A percentile compares a stretch with the other conserved stretches of the same genome.
Evolutionary conservation across 352 stramenopile species (phyloP).

Genomic region (Phytophthora aleatoria): DNA sequence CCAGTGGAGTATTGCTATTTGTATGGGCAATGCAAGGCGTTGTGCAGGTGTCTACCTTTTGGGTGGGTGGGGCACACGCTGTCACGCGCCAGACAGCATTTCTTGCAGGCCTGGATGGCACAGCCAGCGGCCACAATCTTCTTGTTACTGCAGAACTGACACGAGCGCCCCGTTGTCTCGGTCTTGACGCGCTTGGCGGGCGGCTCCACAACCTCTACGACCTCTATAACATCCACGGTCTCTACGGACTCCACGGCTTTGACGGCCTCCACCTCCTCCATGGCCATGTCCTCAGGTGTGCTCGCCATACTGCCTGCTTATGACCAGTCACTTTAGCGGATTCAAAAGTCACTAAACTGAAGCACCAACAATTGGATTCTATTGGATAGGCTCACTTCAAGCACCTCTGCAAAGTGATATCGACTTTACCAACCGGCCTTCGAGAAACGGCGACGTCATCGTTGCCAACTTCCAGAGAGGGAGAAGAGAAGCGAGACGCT

Average conservation of each 20-base stretch:
- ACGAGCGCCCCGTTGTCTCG: constrained; percentile 26
- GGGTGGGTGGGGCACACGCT: constrained; percentile 46
- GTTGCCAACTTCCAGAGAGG: constrained; percentile 7
- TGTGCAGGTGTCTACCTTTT: constrained; percentile 23
- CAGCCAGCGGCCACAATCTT: constrained; percentile 51
- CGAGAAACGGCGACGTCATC: constrained; percentile 8
- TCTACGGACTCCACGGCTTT: neutral
- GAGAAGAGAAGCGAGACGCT: constrained; percentile 14
- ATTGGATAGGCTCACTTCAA: neutral
- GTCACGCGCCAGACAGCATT: constrained; percentile 61
- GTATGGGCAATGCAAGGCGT: constrained; percentile 1
- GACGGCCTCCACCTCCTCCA: constrained; percentile 2
- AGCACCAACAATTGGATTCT: neutral
- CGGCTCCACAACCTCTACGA: neutral
- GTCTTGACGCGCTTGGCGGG: constrained; percentile 27
- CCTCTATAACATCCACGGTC: neutral
- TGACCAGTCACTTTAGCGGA: neutral
- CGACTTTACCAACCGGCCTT: neutral
- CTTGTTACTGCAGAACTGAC: constrained; percentile 52
- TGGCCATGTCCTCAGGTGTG: constrained; percentile 2
- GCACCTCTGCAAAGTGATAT: constrained; percentile 3
- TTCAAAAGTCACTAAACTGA: constrained; percentile 7
- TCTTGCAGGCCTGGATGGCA: constrained; percentile 63
- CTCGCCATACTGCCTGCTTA: neutral
- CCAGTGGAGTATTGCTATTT: neutral